Evolutionary conservation across 2,329 filamentous ascomycete species (phyloP).

Genomic region (Dothideomycetes sp.): DNA sequence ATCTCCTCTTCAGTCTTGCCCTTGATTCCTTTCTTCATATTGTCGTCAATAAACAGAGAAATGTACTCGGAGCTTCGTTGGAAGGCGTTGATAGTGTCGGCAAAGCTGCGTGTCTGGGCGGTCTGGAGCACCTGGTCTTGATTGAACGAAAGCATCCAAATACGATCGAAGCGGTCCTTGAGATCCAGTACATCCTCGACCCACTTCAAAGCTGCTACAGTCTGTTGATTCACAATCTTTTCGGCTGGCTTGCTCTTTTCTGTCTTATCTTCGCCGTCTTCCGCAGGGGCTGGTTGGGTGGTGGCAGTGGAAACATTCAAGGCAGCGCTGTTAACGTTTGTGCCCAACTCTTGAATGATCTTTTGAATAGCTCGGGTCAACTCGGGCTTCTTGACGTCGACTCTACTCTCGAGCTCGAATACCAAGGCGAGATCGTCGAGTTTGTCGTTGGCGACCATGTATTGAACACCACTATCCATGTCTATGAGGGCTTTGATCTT

Average conservation of each 20-base stretch:
- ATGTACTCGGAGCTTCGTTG: conserved; percentile 79
- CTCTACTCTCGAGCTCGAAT: conserved; percentile 67
- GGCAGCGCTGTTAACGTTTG: conserved; percentile 67
- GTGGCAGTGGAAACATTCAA: conserved; percentile 42
- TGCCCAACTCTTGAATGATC: conserved; percentile 69
- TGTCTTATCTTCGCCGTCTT: conserved; percentile 41
- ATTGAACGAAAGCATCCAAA: conserved; percentile 65
- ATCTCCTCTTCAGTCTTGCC: conserved; percentile 86
- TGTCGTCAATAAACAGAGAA: conserved; percentile 94
- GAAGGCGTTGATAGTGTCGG: conserved; percentile 88
- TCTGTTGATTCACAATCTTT: conserved; percentile 60
- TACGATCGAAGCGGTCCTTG: conserved; percentile 80
- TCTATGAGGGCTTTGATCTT: conserved; percentile 75
- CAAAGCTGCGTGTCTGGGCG: conserved; percentile 75
- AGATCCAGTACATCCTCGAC: conserved; percentile 80
- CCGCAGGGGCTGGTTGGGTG: conserved; percentile 48
- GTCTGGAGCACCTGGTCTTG: conserved; percentile 71
- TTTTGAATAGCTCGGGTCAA: conserved; percentile 63
- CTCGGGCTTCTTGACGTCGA: conserved; percentile 64
- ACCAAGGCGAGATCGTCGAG: conserved; percentile 69
- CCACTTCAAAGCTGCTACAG: conserved; percentile 83
- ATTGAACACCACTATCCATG: conserved; percentile 75
- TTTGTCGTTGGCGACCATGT: conserved; percentile 88
- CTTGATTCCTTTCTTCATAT: conserved; percentile 85
- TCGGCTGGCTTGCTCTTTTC: conserved; percentile 38